phyloP scores from a whole-genome alignment of 768 basidiomycete genomes.

The Psilocybe sp. region DNA sequence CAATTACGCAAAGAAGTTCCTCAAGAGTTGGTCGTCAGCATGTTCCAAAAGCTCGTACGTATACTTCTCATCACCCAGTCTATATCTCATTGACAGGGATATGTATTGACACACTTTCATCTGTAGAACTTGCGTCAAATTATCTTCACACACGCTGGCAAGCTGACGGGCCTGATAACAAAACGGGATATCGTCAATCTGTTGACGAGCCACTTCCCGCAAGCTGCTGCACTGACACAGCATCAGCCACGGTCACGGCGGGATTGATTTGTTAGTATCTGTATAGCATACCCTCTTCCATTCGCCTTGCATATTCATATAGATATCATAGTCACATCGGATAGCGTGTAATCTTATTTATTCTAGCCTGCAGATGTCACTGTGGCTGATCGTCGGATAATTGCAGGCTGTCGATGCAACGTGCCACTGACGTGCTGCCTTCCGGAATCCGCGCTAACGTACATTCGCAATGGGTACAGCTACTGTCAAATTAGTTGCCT shows the following conservation, averaged over 20 bases:
- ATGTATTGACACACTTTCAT: not conserved
- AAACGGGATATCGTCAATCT: constrained; percentile 64
- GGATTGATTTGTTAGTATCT: not conserved
- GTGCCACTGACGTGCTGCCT: too few species aligned
- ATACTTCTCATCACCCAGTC: not conserved
- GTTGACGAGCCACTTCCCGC: constrained; percentile 55
- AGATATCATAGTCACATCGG: too few species aligned
- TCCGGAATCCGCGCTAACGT: too few species aligned
- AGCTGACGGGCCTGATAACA: constrained; percentile 63
- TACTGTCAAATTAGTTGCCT: too few species aligned
- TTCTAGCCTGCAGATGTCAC: too few species aligned
- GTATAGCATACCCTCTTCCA: too few species aligned
- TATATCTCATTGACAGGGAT: not conserved
- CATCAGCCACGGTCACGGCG: constrained; percentile 8
- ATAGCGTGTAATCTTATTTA: too few species aligned
- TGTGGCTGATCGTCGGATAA: too few species aligned
- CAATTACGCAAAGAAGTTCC: constrained; percentile 69
- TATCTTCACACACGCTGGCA: constrained; percentile 59
- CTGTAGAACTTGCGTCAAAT: constrained; percentile 65
- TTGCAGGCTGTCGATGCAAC: too few species aligned
- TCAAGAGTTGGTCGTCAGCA: constrained; percentile 65
- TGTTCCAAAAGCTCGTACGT: constrained; percentile 70
- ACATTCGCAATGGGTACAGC: too few species aligned
- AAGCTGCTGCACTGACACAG: constrained; percentile 40
- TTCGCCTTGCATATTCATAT: too few species aligned